Conservation (phyloP, 176 grass and related monocot species). For the Aegilops speltoides region DNA sequence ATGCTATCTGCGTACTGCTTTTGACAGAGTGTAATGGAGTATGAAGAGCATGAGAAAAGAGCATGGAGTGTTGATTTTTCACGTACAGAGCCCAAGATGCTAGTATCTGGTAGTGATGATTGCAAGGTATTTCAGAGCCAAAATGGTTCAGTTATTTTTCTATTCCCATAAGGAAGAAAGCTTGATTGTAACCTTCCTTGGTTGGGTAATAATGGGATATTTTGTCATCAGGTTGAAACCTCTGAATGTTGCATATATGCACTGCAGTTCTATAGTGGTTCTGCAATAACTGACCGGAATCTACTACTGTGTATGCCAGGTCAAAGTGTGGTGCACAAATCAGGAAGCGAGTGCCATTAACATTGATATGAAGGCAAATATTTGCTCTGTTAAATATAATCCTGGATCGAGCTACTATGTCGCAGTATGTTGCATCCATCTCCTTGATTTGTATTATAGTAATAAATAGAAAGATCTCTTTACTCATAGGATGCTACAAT, state of each 20-base stretch:
- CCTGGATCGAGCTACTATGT: conserved; percentile 82
- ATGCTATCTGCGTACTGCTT: conserved; percentile 27
- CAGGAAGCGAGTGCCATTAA: conserved; percentile 98
- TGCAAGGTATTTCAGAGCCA: conserved; percentile 72
- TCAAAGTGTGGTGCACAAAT: conserved; percentile 98
- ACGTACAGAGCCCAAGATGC: conserved; percentile 81
- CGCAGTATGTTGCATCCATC: conserved; percentile 64
- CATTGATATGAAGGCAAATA: conserved; percentile 99
- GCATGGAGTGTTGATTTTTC: conserved; percentile 99
- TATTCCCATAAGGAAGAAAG: background rate
- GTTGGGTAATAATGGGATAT: background rate
- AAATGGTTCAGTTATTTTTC: background rate
- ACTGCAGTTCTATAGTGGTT: background rate
- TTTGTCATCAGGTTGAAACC: background rate
- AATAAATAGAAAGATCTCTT: conserved; percentile 15
- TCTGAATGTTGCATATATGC: background rate
- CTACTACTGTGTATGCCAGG: conserved; percentile 44
- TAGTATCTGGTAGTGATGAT: conserved; percentile 99
- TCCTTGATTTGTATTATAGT: conserved; percentile 27
- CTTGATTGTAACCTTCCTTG: background rate
- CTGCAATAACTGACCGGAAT: conserved; percentile 6
- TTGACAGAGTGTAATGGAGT: conserved; percentile 95
- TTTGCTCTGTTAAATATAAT: conserved; percentile 99
- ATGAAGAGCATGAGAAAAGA: conserved; percentile 99
- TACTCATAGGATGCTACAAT: conserved; percentile 31